Base-by-base conservation (phyloP, 331 rosid species). In the Rosa hybrid region DNA sequence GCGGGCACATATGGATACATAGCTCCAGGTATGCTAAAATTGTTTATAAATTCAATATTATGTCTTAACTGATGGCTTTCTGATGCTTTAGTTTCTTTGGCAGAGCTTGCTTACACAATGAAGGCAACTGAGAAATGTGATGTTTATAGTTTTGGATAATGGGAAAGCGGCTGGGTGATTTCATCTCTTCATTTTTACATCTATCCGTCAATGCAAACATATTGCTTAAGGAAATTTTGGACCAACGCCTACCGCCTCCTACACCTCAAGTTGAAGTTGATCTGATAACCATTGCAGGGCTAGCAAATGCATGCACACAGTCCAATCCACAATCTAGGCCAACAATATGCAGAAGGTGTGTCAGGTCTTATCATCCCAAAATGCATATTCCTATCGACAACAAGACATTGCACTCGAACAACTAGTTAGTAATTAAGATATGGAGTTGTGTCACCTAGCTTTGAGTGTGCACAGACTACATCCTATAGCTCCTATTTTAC, bases 1-100 rank as follows among this genome's bases (percentile, higher is more conserved):
- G 89, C 78, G 12, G 86, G 85, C 23, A 85, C 89, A 38, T 85
- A 78, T 4, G 87, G 79, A 60, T 76, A 60, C 34, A 1, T 73
- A 20, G 67, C 65, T 4, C 77, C 77, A 30, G 49, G 79, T 76
- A 73, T 18, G 6, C 57, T 42, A 8, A n/a, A 2, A 1, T 9
- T 57, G 27, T 5, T 51, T 51, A 5, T 13, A 51, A 51, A 51
- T 16, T 51, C 7, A 51, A 16, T 51, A 30, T 5, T 51, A 51
- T 3, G 57, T 51, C 1, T 17, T 51, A 51, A 51, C 13, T 14
- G 13, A 51, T 51, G n/a, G 2, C 57, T 51, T 51, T 51, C 6
- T 51, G n/a, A 13, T 51, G 34, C n/a, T 0, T 51, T 51, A 10
- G 5, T 57, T 8, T 57, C 1, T 9, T 21, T 57, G 30, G 30